Evolutionary conservation across 148 eudicot species (phyloP).

Genomic region (Gaultheria prostrata): DNA sequence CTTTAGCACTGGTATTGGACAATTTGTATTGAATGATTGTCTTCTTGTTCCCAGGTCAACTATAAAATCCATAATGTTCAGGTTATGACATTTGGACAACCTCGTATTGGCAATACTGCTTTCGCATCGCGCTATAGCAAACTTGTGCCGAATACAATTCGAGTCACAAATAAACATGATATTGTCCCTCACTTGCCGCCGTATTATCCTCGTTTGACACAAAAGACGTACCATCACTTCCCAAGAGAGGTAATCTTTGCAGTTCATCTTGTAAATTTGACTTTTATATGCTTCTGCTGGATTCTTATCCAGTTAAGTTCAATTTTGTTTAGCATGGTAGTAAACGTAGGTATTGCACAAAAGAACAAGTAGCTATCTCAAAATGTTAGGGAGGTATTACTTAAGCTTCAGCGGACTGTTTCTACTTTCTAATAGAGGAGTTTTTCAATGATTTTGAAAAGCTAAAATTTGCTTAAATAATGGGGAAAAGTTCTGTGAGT

Average conservation of each 20-base stretch:
- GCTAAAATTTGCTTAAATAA: background rate
- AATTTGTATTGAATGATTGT: conserved; percentile 10
- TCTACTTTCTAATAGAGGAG: background rate
- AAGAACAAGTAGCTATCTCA: background rate
- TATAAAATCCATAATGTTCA: conserved; percentile 48
- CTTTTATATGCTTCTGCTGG: background rate
- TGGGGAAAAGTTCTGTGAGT: background rate
- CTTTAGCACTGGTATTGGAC: background rate
- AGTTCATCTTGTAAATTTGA: background rate
- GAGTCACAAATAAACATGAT: conserved; percentile 77
- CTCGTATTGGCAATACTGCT: conserved; percentile 86
- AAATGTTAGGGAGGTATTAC: background rate
- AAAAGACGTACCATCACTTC: conserved; percentile 87
- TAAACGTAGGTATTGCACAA: background rate
- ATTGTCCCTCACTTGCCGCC: conserved; percentile 98
- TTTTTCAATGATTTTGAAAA: background rate
- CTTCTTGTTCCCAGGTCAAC: conserved; percentile 52
- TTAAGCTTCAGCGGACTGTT: background rate
- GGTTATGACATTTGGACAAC: conserved; percentile 92
- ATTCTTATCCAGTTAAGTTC: background rate
- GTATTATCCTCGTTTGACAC: conserved; percentile 61
- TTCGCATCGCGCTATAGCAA: conserved; percentile 67
- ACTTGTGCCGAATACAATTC: conserved; percentile 72
- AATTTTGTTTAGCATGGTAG: background rate
- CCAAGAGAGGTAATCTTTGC: conserved; percentile 73